phyloP scores from a whole-genome alignment of 192 early-diverging fungal genomes.

The Backusella luteola region DNA sequence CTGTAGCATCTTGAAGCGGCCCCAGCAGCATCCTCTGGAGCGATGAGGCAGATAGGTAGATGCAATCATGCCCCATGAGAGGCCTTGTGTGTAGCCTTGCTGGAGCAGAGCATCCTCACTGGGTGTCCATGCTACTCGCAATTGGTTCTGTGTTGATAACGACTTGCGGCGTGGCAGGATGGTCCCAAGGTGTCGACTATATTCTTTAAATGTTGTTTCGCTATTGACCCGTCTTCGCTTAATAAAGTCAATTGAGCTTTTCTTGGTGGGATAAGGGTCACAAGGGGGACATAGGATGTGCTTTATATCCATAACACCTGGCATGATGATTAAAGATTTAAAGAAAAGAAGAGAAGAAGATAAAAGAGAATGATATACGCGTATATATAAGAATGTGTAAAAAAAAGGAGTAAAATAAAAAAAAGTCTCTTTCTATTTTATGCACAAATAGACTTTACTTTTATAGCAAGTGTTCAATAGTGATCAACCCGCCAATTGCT shows the following conservation, averaged over 20 bases:
- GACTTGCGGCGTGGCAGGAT: background rate
- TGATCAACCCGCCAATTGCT: background rate
- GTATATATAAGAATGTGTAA: background rate
- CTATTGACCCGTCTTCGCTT: background rate
- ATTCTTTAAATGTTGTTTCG: background rate
- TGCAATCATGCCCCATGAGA: conserved; percentile 20
- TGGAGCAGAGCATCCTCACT: conserved; percentile 12
- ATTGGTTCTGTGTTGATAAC: background rate
- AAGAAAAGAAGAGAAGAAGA: background rate
- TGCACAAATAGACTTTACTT: background rate
- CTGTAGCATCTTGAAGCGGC: conserved; percentile 17
- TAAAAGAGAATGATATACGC: background rate
- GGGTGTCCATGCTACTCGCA: conserved; percentile 12
- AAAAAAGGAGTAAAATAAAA: background rate
- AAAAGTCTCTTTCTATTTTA: background rate
- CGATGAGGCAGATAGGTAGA: conserved; percentile 20
- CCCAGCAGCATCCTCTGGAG: conserved; percentile 25
- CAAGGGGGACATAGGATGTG: conserved; percentile 1
- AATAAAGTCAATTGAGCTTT: background rate
- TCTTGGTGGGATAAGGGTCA: background rate
- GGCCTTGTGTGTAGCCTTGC: conserved; percentile 20
- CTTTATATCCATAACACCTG: conserved; percentile 15
- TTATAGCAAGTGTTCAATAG: background rate
- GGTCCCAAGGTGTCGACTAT: background rate
- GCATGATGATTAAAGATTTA: too few relatives aligned